Evolutionary conservation across 2,329 filamentous ascomycete genomes (phyloP), one percentile per base, ranked within the genome.

Genomic region (Dothidotthia symphoricarpi): DNA sequence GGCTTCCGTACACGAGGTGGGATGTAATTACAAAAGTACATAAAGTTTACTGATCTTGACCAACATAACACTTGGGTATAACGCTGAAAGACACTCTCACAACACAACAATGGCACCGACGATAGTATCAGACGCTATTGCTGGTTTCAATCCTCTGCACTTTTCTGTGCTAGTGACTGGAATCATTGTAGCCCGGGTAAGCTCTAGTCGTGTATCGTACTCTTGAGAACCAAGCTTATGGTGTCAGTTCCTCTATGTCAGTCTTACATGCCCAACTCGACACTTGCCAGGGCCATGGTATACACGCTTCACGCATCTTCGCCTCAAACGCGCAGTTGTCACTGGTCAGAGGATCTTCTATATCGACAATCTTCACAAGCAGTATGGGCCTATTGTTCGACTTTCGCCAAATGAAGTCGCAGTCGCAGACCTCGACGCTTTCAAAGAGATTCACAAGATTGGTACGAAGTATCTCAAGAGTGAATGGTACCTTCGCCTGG

Each of bases 261-360:
- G 50, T 19, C 35, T 61, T 15, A 61, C 56, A n/a, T 59, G 57
- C 12, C 53, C 57, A 6, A 56, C 57, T 3, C 47, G 49, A 14
- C 52, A 54, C 28, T 30, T 64, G 1, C 61, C 59, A 0, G 59
- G 61, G 3, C 61, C 61, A 17, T 60, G 55, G 55, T 57, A 60
- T 29, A 58, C 56, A n/a, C 53, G 47, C 28, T 64, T 63, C 28
- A 64, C 60, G 6, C 55, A 63, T 34, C 52, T 61, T n/a, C 51
- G 53, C 14, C 51, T 71, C 16, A 70, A 70, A 39, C 47, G 57
- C 7, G 61, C 64, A 7, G 61, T 69, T 12, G 43, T 69, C 6
- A 51, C 51, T 5, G 67, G 68, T 7, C 59, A 64, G 9, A 60
- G 68, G 2, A 63, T 67, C 32, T 63, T 67, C 37, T 67, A 68